A percentile compares a stretch with the other conserved stretches of the same genome.
phyloP scores from a whole-genome alignment of 2,329 filamentous ascomycete species.

The Colletotrichum navitas region DNA sequence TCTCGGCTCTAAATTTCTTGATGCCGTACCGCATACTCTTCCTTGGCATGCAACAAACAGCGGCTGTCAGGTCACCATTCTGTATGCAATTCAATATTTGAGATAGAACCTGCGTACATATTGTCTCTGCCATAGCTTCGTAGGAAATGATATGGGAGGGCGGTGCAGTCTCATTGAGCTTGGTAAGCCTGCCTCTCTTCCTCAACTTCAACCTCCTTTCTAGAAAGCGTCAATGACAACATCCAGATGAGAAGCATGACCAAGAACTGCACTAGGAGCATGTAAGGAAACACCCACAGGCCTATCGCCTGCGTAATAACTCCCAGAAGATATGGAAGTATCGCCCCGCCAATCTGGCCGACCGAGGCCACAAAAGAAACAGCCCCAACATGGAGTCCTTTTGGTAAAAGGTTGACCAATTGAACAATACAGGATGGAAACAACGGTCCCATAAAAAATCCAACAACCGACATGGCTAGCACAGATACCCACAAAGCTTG shows the following conservation, averaged over 20 bases:
- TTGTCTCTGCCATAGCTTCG: not conserved
- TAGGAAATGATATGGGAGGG: not conserved
- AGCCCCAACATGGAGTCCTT: conserved; percentile 55
- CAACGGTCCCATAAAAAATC: conserved; percentile 40
- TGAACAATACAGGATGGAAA: conserved; percentile 37
- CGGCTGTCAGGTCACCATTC: too few relatives aligned
- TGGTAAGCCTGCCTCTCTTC: not conserved
- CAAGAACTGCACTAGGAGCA: conserved; percentile 46
- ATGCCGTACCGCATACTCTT: too few relatives aligned
- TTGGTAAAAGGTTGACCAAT: conserved; percentile 24
- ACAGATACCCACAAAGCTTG: conserved; percentile 24
- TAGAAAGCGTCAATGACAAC: not conserved
- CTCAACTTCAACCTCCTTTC: not conserved
- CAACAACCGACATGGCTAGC: conserved; percentile 27
- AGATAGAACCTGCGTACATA: not conserved
- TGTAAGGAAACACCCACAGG: conserved; percentile 52
- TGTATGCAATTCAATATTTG: not conserved
- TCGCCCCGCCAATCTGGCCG: conserved; percentile 58
- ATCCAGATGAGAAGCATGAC: conserved; percentile 42
- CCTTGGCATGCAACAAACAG: too few relatives aligned
- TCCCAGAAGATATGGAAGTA: conserved; percentile 59
- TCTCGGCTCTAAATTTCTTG: too few relatives aligned
- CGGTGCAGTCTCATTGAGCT: not conserved
- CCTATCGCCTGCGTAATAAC: conserved; percentile 54
- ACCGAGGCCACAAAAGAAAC: conserved; percentile 59